Conservation (phyloP, 768 basidiomycete species). For the Crepidotus variabilis region DNA sequence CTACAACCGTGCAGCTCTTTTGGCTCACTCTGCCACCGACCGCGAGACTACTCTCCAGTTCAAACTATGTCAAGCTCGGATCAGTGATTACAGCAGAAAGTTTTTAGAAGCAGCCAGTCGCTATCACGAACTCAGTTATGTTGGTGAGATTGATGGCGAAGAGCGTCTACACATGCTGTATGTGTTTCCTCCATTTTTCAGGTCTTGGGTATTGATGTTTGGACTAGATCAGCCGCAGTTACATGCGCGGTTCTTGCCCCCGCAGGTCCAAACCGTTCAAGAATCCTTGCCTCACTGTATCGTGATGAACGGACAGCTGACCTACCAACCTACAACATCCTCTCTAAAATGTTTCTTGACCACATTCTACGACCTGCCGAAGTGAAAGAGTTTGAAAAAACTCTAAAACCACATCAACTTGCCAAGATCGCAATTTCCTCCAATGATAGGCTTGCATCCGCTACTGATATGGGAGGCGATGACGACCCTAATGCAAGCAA, state of each 20-base stretch:
- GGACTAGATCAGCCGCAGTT: conserved; percentile 76
- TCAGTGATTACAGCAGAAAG: conserved; percentile 87
- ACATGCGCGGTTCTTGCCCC: conserved; percentile 96
- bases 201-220: background rate
- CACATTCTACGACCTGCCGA: conserved; percentile 91
- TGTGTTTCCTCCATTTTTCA: conserved; percentile 21
- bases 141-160: conserved; percentile 88
- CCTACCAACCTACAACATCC: conserved; percentile 81
- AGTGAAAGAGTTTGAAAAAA: conserved; percentile 84
- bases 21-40: conserved; percentile 78
- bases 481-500: conserved; percentile 60
- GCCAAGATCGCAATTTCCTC: conserved; percentile 86
- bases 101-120: conserved; percentile 92
- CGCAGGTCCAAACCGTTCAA: conserved; percentile 93
- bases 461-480: conserved; percentile 52
- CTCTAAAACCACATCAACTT: conserved; percentile 88
- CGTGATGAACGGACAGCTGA: conserved; percentile 87
- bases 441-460: conserved; percentile 74
- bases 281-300: conserved; percentile 87
- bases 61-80: conserved; percentile 92
- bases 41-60: conserved; percentile 78
- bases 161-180: conserved; percentile 91
- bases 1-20: conserved; percentile 91
- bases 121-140: conserved; percentile 94
- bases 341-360: conserved; percentile 98